Base-by-base conservation (phyloP, 108 stramenopile genomes). In the Cyclotella cryptica region DNA sequence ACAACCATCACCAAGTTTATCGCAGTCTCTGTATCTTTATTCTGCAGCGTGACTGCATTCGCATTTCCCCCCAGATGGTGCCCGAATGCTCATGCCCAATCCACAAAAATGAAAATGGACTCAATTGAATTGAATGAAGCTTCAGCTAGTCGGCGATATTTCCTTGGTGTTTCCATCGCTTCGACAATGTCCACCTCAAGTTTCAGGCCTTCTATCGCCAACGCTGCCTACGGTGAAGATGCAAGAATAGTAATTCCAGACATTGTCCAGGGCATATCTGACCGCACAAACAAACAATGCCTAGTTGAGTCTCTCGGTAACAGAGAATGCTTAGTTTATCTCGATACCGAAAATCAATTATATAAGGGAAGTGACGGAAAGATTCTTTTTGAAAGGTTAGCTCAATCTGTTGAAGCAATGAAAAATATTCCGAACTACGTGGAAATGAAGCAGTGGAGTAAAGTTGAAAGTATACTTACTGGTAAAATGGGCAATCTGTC, bases 211-310 rank as follows among this genome's bases (percentile, higher is more conserved):
- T 19, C 44, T 63, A 43, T 75, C 14, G 84, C 83, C 4, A 43
- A 66, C 39, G 88, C 87, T 11, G 66, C 66, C 22, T 83, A 75
- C 46, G 91, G 91, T 61, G 82, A 69, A 24, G 91, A 92, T 79
- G 91, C 91, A 30, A 88, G 88, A 12, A 85, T 92, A 15, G 71
- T 81, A 58, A 66, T 92, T 22, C 91, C 91, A 15, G 85, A 92
- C 69, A 52, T 84, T 6, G 35, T 86, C 13, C 80, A 88, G 58
- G 80, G 78, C 0, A 77, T 92, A 63, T 55, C 69, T 2, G 78
- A 92, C 68, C 87, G 88, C 15, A 43, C 30, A 62, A 88, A 63
- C 14, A 85, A 88, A 35, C 88, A 92, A 71, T 92, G 91, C 60
- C 62, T 92, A 71, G 88, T 92, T 6, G 91, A 92, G 71, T 71